phyloP scores from a whole-genome alignment of 805 yeast species.

The Hanseniaspora hatyaiensis region DNA sequence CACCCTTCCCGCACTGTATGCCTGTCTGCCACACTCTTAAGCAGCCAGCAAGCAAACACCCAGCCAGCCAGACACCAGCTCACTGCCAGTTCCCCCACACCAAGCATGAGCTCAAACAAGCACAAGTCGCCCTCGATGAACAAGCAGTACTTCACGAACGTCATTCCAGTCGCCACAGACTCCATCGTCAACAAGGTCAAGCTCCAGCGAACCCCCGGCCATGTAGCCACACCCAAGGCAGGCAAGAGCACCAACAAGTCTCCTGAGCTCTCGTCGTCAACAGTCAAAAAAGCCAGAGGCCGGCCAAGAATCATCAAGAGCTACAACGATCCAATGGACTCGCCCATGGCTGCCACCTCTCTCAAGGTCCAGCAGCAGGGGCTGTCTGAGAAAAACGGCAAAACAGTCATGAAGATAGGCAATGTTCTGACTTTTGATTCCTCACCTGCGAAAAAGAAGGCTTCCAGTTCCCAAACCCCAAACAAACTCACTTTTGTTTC shows the following conservation, averaged over 20 bases:
- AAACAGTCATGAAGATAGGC: conserved; percentile 30
- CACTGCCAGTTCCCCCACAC: no score
- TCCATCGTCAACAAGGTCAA: conserved; percentile 5
- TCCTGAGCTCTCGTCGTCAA: not conserved
- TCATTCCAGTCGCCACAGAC: conserved; percentile 13
- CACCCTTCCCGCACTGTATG: no score
- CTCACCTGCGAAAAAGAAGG: not conserved
- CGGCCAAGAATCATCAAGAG: conserved; percentile 30
- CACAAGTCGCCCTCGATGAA: no score
- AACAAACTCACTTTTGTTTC: not conserved
- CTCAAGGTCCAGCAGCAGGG: conserved; percentile 26
- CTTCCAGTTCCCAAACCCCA: conserved; percentile 1
- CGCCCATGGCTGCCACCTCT: conserved; percentile 31
- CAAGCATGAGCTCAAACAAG: conserved; percentile 2
- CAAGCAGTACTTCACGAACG: not conserved
- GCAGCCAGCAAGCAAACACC: not conserved
- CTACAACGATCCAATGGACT: conserved; percentile 28
- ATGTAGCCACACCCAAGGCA: not conserved
- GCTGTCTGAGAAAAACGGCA: conserved; percentile 21
- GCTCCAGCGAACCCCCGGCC: not conserved
- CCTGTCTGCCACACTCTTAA: no score
- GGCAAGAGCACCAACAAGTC: not conserved
- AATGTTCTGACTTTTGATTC: conserved; percentile 1
- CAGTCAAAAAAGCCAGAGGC: conserved; percentile 24
- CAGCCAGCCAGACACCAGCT: not conserved